Conservation (phyloP, 179 eudicot species). For the Vitellaria paradoxa region DNA sequence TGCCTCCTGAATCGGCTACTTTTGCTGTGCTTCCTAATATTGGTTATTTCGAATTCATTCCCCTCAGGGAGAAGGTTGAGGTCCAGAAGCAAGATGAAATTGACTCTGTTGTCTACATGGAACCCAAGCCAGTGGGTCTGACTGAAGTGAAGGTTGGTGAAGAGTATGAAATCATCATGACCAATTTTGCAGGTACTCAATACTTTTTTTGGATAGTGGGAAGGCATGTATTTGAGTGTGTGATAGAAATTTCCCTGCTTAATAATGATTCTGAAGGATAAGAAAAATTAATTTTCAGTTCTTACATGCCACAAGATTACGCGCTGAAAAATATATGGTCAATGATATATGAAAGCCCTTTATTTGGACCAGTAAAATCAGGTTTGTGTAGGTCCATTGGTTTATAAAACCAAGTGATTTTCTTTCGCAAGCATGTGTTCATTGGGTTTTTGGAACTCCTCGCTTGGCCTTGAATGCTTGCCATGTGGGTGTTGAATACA, state of each 20-base stretch:
- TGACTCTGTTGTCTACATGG: conserved; percentile 16
- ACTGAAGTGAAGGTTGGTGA: conserved; percentile 75
- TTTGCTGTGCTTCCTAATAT: conserved; percentile 80
- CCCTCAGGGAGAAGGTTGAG: conserved; percentile 33
- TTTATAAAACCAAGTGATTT: neutral
- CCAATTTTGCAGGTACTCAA: conserved; percentile 50
- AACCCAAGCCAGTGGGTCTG: conserved; percentile 59
- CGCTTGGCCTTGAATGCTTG: conserved; percentile 4
- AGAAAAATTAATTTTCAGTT: neutral
- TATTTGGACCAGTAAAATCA: neutral
- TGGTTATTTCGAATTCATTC: conserved; percentile 79
- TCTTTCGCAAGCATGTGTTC: neutral
- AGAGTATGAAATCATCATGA: conserved; percentile 80
- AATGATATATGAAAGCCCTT: neutral
- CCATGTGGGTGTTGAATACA: conserved; percentile 11
- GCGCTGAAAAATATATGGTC: neutral
- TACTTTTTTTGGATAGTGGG: neutral
- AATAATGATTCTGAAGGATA: neutral
- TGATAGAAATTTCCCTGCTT: neutral
- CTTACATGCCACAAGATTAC: neutral
- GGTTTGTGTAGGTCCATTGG: conserved; percentile 3
- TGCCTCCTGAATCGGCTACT: conserved; percentile 70
- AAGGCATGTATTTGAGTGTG: too few species aligned
- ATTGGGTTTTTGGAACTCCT: neutral
- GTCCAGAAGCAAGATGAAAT: conserved; percentile 17